phyloP scores from a whole-genome alignment of 169 alveolate species.

The Plasmodium inui region DNA sequence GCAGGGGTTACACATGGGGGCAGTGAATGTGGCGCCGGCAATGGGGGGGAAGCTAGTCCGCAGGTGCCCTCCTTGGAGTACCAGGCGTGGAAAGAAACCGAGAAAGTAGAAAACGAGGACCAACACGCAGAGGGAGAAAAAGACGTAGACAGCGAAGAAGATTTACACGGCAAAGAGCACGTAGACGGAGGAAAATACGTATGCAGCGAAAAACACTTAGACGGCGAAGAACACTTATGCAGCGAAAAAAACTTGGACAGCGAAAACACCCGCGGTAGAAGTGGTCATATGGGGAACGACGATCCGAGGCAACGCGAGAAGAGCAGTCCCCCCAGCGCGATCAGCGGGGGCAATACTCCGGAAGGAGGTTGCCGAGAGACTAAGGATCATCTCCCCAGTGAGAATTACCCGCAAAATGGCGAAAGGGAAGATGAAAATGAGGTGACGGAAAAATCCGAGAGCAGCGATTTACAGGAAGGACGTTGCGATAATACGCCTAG shows the following conservation, averaged over 20 bases:
- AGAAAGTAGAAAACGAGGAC: neutral
- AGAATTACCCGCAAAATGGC: neutral
- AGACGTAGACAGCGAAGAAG: too few species aligned
- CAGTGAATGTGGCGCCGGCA: neutral
- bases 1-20: neutral
- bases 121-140: neutral
- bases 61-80: neutral
- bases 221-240: neutral
- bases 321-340: neutral
- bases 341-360: neutral
- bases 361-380: neutral
- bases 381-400: neutral
- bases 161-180: neutral
- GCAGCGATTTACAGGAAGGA: neutral
- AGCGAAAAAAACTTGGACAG: neutral
- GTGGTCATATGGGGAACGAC: neutral
- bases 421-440: neutral
- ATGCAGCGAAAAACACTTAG: neutral
- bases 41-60: neutral
- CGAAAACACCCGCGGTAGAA: neutral
- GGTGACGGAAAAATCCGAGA: constrained; percentile 1
- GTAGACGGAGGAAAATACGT: neutral
- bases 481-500: neutral
- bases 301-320: neutral
- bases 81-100: neutral